phyloP scores from a whole-genome alignment of 306 rosid species.

The Quercus variabilis region DNA sequence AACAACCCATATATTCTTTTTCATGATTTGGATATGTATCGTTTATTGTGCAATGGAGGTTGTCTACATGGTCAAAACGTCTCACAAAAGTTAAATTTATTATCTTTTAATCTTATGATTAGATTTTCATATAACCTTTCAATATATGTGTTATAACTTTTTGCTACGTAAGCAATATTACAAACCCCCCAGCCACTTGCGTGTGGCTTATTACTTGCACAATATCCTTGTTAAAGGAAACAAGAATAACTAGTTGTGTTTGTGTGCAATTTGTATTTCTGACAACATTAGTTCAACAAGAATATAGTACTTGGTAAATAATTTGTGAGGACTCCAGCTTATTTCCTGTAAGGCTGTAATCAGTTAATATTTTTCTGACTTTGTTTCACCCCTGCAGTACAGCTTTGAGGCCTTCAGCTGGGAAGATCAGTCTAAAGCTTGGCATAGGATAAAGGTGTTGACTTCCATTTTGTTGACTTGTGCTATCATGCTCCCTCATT shows the following conservation, averaged over 20 bases:
- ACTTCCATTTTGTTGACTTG: background rate
- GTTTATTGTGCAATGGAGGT: too few species aligned
- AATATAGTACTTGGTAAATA: conserved; percentile 11
- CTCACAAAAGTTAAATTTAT: background rate
- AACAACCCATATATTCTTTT: too few species aligned
- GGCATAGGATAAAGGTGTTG: background rate
- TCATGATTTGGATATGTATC: too few species aligned
- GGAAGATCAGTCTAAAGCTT: background rate
- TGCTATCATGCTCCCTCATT: conserved; percentile 23
- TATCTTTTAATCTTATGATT: background rate
- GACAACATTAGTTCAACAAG: background rate
- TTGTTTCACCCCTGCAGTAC: background rate
- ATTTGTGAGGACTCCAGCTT: too few species aligned
- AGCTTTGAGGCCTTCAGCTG: conserved; percentile 14
- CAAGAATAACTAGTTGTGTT: too few species aligned
- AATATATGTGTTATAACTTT: too few species aligned
- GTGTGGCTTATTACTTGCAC: too few species aligned
- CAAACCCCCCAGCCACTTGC: too few species aligned
- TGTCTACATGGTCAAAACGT: background rate
- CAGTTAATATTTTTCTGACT: background rate
- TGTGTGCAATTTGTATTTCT: background rate
- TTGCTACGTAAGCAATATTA: too few species aligned
- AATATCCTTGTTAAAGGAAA: too few species aligned
- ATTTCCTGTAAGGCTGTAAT: too few species aligned
- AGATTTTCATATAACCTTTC: too few species aligned